These are phyloP conservation scores for Colletotrichum sp. DNA, from an alignment of 2,329 filamentous ascomycete species.

Conservation along the genomic window DNA sequence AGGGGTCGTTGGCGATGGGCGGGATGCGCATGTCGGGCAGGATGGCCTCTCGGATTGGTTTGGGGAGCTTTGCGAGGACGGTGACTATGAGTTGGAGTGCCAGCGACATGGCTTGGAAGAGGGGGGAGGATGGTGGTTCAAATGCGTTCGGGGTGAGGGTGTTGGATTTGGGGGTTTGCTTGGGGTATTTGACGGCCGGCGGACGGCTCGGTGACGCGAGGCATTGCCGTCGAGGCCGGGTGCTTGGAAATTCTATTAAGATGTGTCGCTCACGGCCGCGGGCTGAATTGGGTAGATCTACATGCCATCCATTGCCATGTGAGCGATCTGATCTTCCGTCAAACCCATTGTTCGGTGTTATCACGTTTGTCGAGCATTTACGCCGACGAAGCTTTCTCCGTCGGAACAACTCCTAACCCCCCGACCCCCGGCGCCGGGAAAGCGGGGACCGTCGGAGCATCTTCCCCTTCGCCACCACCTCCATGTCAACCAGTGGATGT, in stretches of 20 bases:
- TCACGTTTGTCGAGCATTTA: background rate
- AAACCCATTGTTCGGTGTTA: background rate
- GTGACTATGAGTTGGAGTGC: background rate
- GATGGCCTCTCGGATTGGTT: background rate
- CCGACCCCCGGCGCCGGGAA: background rate
- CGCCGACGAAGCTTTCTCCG: background rate
- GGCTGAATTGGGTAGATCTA: background rate
- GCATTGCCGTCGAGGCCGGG: background rate
- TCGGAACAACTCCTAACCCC: background rate
- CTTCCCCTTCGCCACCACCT: background rate
- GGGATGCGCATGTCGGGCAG: background rate
- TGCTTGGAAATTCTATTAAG: background rate
- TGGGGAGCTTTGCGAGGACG: background rate
- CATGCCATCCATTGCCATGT: background rate
- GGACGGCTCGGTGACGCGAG: background rate
- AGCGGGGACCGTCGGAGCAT: background rate
- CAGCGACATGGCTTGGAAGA: background rate
- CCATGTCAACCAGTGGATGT: background rate
- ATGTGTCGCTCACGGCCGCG: background rate
- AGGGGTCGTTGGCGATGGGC: conserved; percentile 19
- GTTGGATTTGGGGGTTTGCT: background rate
- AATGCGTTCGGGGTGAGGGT: background rate
- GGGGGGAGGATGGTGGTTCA: background rate
- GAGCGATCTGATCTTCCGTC: background rate
- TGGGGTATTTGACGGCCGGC: background rate